Conservation (phyloP, 192 early-diverging fungal genomes). For the Phlyctochytrium bullatum region DNA sequence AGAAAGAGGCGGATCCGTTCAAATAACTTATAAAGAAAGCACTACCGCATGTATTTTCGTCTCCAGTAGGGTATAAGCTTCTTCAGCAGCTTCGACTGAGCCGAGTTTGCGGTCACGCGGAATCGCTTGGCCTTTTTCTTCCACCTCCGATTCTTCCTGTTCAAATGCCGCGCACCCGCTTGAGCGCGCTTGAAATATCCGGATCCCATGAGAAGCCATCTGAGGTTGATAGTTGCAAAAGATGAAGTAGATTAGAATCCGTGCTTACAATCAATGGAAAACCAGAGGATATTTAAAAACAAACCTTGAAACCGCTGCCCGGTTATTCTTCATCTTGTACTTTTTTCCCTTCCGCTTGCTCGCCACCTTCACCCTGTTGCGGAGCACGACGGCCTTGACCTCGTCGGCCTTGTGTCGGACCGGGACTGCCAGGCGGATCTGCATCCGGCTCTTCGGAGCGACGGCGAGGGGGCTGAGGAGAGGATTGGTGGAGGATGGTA, state of each 20-base stretch:
- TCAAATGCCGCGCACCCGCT: slow-evolving; percentile 44
- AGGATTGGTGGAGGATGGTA: too few species aligned
- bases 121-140: slow-evolving; percentile 40
- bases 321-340: slow-evolving; percentile 53
- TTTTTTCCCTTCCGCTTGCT: slow-evolving; percentile 46
- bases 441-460: too few species aligned
- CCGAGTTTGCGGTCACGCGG: slow-evolving; percentile 32
- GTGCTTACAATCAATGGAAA: not conserved
- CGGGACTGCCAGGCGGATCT: too few species aligned
- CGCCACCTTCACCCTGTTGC: slow-evolving; percentile 36
- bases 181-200: slow-evolving; percentile 46
- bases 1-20: too few species aligned
- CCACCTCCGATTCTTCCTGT: slow-evolving; percentile 43
- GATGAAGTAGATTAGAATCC: slow-evolving; percentile 1
- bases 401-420: not conserved
- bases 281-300: not conserved
- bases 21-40: too few species aligned
- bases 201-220: slow-evolving; percentile 46
- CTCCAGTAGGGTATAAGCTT: slow-evolving; percentile 50
- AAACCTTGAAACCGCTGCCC: slow-evolving; percentile 46
- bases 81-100: slow-evolving; percentile 35
- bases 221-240: slow-evolving; percentile 6
- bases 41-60: slow-evolving; percentile 45
- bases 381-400: not conserved
- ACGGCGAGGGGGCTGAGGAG: too few species aligned